A percentile compares a stretch with the other conserved stretches of the same genome.
phyloP scores from a whole-genome alignment of 805 yeast species.

The Zygotorulaspora chibaensis region DNA sequence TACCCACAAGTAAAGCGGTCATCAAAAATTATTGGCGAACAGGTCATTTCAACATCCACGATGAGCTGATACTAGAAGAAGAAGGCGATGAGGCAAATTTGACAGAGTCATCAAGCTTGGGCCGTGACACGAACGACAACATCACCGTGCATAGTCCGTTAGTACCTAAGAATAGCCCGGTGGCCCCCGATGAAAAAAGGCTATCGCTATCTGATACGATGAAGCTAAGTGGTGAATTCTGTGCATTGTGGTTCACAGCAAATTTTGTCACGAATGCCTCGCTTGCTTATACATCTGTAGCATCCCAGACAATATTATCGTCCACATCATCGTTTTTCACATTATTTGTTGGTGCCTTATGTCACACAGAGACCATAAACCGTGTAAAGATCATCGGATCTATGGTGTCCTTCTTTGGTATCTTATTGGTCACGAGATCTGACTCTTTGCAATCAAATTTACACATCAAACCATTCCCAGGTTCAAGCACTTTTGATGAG shows the following conservation, averaged over 20 bases:
- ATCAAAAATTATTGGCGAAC: constrained; percentile 27
- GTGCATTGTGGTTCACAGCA: constrained; percentile 85
- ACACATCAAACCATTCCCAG: constrained; percentile 13
- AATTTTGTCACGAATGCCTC: constrained; percentile 87
- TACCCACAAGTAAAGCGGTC: constrained; percentile 46
- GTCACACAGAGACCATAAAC: constrained; percentile 66
- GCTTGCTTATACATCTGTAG: constrained; percentile 83
- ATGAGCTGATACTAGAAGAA: constrained; percentile 31
- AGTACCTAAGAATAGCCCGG: constrained; percentile 14
- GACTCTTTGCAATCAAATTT: constrained; percentile 39
- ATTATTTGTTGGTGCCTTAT: constrained; percentile 68
- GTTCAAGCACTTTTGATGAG: constrained; percentile 12
- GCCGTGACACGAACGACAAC: background rate
- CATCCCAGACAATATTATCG: constrained; percentile 88
- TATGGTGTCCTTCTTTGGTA: constrained; percentile 69
- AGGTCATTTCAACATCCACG: constrained; percentile 28
- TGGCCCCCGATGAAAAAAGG: constrained; percentile 8
- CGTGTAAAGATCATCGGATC: constrained; percentile 64
- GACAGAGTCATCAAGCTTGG: constrained; percentile 3
- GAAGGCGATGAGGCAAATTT: constrained; percentile 21
- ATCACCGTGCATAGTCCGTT: constrained; percentile 11
- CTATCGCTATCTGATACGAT: constrained; percentile 58
- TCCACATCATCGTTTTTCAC: constrained; percentile 95
- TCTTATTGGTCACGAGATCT: constrained; percentile 67
- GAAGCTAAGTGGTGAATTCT: constrained; percentile 70